phyloP scores from a whole-genome alignment of 2,329 filamentous ascomycete genomes.

The Penicillium sp. region DNA sequence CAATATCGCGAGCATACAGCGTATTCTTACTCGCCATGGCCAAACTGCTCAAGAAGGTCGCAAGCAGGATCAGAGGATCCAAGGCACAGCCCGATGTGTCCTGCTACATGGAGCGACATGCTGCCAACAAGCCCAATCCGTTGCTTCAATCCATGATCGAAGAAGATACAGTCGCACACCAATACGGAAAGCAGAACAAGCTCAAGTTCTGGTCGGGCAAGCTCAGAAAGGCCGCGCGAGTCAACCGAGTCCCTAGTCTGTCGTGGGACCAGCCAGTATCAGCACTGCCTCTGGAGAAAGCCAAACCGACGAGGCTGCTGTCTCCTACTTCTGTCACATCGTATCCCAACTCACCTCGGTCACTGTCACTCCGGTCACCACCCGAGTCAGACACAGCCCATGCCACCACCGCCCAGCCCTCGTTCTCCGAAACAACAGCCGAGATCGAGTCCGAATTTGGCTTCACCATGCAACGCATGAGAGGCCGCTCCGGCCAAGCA shows the following conservation, averaged over 20 bases:
- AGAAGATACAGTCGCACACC: not conserved
- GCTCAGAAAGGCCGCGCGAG: constrained; percentile 1
- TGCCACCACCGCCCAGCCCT: not conserved
- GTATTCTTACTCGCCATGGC: constrained; percentile 7
- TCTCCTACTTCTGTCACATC: not conserved
- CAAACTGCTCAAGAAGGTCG: constrained; percentile 3
- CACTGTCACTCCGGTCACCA: no score
- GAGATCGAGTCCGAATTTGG: constrained; percentile 8
- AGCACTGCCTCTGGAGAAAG: not conserved
- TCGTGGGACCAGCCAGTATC: not conserved
- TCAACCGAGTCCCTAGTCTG: not conserved
- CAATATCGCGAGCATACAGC: not conserved
- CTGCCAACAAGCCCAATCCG: not conserved
- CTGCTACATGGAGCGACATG: not conserved
- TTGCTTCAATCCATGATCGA: not conserved
- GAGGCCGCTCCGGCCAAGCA: not conserved
- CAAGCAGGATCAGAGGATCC: not conserved
- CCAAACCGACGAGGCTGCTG: not conserved
- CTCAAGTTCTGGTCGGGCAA: not conserved
- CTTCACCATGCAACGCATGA: constrained; percentile 4
- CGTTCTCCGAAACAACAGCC: constrained; percentile 4
- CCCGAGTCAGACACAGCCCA: not conserved
- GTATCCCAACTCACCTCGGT: not conserved
- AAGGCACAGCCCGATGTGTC: not conserved
- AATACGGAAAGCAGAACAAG: not conserved